Conservation (phyloP, 306 rosid species). For the Acacia crassicarpa region DNA sequence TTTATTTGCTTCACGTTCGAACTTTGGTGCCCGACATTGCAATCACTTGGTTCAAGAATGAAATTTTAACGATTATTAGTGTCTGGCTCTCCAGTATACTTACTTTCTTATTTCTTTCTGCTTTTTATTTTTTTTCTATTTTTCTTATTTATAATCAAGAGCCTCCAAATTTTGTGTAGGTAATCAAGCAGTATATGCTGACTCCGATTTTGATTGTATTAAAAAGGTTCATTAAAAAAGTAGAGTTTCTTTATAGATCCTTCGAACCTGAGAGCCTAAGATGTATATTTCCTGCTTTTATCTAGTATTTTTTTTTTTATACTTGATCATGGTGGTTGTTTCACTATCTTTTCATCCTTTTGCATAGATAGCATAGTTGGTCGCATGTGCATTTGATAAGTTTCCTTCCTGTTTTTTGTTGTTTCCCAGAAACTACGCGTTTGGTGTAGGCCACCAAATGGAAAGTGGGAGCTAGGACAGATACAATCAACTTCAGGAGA, state of each 20-base stretch:
- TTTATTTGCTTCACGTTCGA: background rate
- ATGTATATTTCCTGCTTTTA: conserved; percentile 19
- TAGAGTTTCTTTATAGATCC: background rate
- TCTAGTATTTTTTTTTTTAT: conserved; percentile 16
- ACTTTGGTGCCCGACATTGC: conserved; percentile 4
- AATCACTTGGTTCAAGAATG: background rate
- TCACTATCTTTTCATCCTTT: conserved; percentile 6
- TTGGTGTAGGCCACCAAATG: conserved; percentile 78
- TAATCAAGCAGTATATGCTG: background rate
- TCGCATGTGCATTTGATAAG: conserved; percentile 22
- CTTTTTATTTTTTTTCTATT: no score
- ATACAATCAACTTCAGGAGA: conserved; percentile 80
- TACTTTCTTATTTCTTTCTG: conserved; percentile 25
- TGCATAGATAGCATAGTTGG: conserved; percentile 26
- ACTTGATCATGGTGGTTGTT: conserved; percentile 10
- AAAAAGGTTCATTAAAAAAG: background rate
- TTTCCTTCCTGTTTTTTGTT: conserved; percentile 34
- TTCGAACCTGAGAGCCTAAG: background rate
- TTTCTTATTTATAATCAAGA: conserved; percentile 7
- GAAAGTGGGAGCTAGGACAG: conserved; percentile 77
- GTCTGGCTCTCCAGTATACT: background rate
- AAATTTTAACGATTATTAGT: conserved; percentile 19
- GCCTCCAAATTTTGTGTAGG: conserved; percentile 32
- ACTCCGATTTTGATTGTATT: background rate
- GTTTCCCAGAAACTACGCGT: conserved; percentile 81